Evolutionary conservation across 257 asterid species (phyloP), one percentile per base, ranked within the genome.

Genomic region (Rhazya stricta): DNA sequence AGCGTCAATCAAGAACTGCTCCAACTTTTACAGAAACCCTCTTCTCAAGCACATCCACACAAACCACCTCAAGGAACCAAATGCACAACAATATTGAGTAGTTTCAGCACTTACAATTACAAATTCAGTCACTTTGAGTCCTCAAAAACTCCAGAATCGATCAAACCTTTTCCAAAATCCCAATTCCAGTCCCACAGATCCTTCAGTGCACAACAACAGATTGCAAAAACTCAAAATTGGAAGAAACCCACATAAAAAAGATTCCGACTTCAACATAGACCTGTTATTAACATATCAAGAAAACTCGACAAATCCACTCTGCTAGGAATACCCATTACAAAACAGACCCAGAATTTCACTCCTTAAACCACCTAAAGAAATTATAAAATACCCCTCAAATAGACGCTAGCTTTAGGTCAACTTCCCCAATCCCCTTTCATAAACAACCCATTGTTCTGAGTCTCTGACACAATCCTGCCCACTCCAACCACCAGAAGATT

Each of bases 341-440:
- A 77, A 70, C 71, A 9, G 57, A 70, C 77, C 80, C 81, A 78
- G 75, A 83, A 84, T 84, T 88, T 81, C 89, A 83, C 84, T 84
- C 81, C 84, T 69, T 45, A 46, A 73, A 82, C 68, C 42, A 76
- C 69, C 73, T 42, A 51, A 37, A 11, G 15, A 69, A 25, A 56
- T 66, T 29, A 29, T 30, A 67, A 81, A 74, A 29, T 74, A 69
- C 50, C 29, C 74, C 69, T 57, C 79, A 81, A 86, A 56, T 84
- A 74, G 80, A 81, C 84, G 74, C 79, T 5, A 45, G 77, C 23
- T 77, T 86, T 86, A 83, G 93, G 98, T 91, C 96, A 93, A 91
- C 97, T 86, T 82, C 86, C 89, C 85, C 70, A 76, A 62, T 76
- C 67, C 78, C 34, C 68, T 19, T 41, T 69, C 34, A 25, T 76